Evolutionary conservation across 1,284 basidiomycete genomes (phyloP).

Genomic region (Cryptococcus hybrid): DNA sequence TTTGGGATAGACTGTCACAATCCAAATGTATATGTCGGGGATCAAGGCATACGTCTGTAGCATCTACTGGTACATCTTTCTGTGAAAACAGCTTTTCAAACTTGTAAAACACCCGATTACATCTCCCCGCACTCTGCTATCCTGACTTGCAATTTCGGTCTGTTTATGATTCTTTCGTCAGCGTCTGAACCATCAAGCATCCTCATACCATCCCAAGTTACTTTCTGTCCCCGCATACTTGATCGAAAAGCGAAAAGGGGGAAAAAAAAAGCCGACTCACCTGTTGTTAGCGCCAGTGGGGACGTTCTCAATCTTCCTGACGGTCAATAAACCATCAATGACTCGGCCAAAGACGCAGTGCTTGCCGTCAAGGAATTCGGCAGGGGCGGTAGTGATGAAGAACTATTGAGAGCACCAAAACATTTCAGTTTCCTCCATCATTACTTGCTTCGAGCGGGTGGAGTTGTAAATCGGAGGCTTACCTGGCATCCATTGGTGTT

Average conservation of each 20-base stretch:
- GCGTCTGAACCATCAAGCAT: too few species aligned
- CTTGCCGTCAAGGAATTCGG: conserved; percentile 91
- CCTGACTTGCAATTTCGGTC: conserved; percentile 22
- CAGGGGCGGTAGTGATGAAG: conserved; percentile 93
- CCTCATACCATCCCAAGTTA: not conserved
- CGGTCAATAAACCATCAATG: conserved; percentile 80
- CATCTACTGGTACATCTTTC: too few species aligned
- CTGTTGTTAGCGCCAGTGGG: conserved; percentile 64
- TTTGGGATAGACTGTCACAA: too few species aligned
- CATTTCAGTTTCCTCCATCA: not conserved
- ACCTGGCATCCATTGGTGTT: conserved; percentile 92
- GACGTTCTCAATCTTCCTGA: conserved; percentile 92
- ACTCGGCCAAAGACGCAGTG: conserved; percentile 93
- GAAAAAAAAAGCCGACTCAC: conserved; percentile 18
- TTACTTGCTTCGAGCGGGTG: too few species aligned
- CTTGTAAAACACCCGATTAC: conserved; percentile 29
- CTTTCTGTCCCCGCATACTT: not conserved
- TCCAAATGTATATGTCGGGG: too few species aligned
- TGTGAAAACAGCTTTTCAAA: not conserved
- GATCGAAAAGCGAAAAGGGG: not conserved
- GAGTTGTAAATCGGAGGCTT: not conserved
- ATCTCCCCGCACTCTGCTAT: conserved; percentile 55
- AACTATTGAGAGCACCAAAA: conserved; percentile 58
- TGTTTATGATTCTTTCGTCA: not conserved
- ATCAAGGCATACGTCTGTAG: too few species aligned